Evolutionary conservation across 2,329 filamentous ascomycete species (phyloP).

Genomic region (Aspergillus sp.): DNA sequence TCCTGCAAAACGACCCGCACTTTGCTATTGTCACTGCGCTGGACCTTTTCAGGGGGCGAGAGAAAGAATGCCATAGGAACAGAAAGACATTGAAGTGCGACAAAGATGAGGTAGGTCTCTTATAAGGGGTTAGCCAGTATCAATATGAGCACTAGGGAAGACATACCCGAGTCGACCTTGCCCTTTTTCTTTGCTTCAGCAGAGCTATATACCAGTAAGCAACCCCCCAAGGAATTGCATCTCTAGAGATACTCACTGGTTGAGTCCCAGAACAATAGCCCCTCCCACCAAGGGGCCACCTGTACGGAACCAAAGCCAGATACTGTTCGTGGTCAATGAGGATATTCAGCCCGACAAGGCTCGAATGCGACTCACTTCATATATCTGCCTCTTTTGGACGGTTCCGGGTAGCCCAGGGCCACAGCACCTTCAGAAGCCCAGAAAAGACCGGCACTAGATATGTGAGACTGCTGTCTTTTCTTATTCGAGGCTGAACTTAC

Average conservation of each 20-base stretch:
- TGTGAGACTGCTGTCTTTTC: background rate
- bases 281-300: constrained; percentile 47
- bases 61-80: constrained; percentile 37
- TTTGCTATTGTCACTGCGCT: constrained; percentile 36
- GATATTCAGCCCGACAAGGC: no score
- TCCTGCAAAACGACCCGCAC: constrained; percentile 34
- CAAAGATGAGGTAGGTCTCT: constrained; percentile 41
- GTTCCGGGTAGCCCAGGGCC: constrained; percentile 46
- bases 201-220: constrained; percentile 7
- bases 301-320: constrained; percentile 48
- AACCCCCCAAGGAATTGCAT: no score
- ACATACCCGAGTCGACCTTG: constrained; percentile 18
- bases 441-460: constrained; percentile 41
- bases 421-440: constrained; percentile 50
- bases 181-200: constrained; percentile 15
- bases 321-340: constrained; percentile 13
- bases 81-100: constrained; percentile 34
- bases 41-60: constrained; percentile 38
- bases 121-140: background rate
- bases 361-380: constrained; percentile 27
- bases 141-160: background rate
- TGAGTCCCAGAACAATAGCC: constrained; percentile 44
- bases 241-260: constrained; percentile 20
- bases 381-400: constrained; percentile 43
- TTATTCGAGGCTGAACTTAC: constrained; percentile 8